Conservation (phyloP, 306 rosid genomes). For the Quercus robur region DNA sequence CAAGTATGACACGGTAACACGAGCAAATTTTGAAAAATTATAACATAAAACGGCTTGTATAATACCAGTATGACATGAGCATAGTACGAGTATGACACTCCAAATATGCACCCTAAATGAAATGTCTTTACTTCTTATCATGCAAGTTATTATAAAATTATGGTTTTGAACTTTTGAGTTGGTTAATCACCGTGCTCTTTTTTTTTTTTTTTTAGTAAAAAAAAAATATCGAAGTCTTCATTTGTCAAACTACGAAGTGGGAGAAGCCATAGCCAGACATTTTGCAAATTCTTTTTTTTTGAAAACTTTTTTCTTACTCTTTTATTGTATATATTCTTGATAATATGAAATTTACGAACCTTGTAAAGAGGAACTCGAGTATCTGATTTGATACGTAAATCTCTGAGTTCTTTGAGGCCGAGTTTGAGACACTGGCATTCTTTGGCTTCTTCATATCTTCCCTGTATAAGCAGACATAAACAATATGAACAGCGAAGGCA, state of each 20-base stretch:
- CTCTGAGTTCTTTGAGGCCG: no score
- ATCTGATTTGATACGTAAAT: neutral
- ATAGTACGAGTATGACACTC: no score
- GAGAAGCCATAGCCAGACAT: no score
- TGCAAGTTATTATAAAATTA: no score
- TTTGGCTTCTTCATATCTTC: slow-evolving; percentile 17
- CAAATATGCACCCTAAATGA: no score
- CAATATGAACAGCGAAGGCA: neutral
- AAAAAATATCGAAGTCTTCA: neutral
- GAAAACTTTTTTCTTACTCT: no score
- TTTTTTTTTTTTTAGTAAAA: neutral
- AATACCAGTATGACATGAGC: rapidly evolving
- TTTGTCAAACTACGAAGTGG: neutral
- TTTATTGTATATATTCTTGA: neutral
- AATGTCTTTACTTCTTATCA: rapidly evolving
- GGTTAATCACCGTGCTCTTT: neutral
- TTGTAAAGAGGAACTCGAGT: slow-evolving; percentile 17
- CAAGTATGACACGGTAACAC: rapidly evolving
- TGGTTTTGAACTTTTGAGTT: neutral
- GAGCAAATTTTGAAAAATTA: no score
- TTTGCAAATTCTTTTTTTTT: neutral
- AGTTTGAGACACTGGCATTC: neutral
- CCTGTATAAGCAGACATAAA: slow-evolving; percentile 5
- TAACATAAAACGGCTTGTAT: no score
- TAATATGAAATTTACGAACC: slow-evolving; percentile 2